Evolutionary conservation across 371 early-diverging fungal species (phyloP), one percentile per base, ranked within the genome.

Genomic region (Blastocladiella emersonii): DNA sequence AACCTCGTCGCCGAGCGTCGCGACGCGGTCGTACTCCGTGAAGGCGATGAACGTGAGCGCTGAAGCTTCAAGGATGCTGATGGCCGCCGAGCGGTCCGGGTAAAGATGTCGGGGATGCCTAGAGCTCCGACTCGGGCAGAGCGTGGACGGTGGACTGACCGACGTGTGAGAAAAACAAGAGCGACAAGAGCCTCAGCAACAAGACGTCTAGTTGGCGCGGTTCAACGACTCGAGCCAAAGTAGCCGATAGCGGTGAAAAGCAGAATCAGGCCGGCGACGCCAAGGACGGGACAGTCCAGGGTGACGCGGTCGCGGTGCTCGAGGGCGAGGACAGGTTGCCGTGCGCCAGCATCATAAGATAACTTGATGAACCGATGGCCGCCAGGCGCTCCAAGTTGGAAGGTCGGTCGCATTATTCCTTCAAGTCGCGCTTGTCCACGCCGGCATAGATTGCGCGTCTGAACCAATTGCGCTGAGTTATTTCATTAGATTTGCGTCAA

Each of bases 1-100:
- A n/a, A 59, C 59, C 36, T 59, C 59, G 37, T 59, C 59, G 59
- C 59, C 59, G n/a, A 59, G 37, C 37, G 59, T 59, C 21, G 59
- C 59, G 0, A 59, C 43, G 12, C 59, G 59, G 30, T 39, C 59
- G 44, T 59, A 59, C 0, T 39, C 59, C 27, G 59, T 59, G 21
- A 59, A 59, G 15, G 59, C 59, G 32, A 59, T 39, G 37, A 59
- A 59, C 59, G 37, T 59, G 37, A 59, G 25, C 25, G 59, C 59
- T 10, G 59, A 41, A 10, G 59, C 59, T 59, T 59, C 59, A 13
- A 59, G 44, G 15, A 37, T 10, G 44, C 36, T 59, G 19, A 34
- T 15, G 17, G 15, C 37, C 15, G 59, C 37, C 0, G 59, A 59
- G 13, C 59, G 59, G 27, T 37, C 37, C 30, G 25, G 37, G 32